Evolutionary conservation across 2,329 filamentous ascomycete species (phyloP).

Genomic region (Phialophora expanda): DNA sequence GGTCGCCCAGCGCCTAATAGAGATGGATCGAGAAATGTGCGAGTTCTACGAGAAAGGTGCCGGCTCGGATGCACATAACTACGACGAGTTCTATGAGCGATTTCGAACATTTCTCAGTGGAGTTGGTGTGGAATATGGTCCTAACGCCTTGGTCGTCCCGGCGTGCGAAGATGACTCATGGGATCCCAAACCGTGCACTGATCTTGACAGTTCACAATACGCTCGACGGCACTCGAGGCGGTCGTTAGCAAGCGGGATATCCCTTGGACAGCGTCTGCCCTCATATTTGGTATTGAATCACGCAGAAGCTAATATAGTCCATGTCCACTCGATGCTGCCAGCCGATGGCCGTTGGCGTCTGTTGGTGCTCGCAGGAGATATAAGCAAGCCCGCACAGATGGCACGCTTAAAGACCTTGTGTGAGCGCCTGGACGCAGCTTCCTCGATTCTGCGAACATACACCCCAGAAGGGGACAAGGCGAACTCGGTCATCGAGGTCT

Average conservation of each 20-base stretch:
- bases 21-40: slow-evolving; percentile 58
- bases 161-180: neutral
- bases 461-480: neutral
- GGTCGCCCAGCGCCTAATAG: slow-evolving; percentile 70
- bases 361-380: slow-evolving; percentile 58
- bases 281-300: slow-evolving; percentile 50
- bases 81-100: slow-evolving; percentile 65
- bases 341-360: slow-evolving; percentile 56
- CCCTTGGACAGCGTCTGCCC: neutral
- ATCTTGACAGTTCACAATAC: neutral
- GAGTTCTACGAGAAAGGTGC: slow-evolving; percentile 37
- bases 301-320: slow-evolving; percentile 28
- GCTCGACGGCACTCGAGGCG: neutral
- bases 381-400: slow-evolving; percentile 58
- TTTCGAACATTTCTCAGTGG: slow-evolving; percentile 66
- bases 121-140: slow-evolving; percentile 62
- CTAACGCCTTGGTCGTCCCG: slow-evolving; percentile 46
- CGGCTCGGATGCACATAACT: slow-evolving; percentile 63
- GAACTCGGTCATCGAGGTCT: neutral
- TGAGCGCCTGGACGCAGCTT: neutral
- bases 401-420: neutral
- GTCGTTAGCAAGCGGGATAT: neutral
- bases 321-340: neutral
- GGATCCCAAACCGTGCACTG: neutral
- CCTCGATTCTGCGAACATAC: neutral